A percentile compares a stretch with the other conserved stretches of the same genome.
Conservation (phyloP, 1,284 basidiomycete species). For the Puccinia hordei region DNA sequence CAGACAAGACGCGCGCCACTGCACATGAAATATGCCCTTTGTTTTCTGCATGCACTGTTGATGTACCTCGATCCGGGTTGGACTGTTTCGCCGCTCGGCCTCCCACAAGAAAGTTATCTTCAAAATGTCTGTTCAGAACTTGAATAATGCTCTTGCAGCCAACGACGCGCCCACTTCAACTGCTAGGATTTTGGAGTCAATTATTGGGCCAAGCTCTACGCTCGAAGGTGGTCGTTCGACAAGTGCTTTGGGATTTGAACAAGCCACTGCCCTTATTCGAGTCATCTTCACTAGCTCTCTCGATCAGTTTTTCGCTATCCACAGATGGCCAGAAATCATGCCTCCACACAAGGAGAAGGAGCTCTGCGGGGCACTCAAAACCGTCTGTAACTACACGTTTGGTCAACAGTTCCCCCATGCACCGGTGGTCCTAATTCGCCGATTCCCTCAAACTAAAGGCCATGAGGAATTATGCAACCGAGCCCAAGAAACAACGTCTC, state of each 20-base stretch:
- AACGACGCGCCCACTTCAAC: constrained; percentile 44
- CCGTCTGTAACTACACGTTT: constrained; percentile 17
- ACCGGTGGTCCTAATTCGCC: constrained; percentile 31
- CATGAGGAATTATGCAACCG: constrained; percentile 30
- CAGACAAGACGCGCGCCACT: too few species aligned
- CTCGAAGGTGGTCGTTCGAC: constrained; percentile 24
- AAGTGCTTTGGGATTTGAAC: constrained; percentile 15
- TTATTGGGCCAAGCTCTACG: constrained; percentile 32
- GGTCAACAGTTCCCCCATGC: constrained; percentile 7
- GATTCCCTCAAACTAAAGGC: constrained; percentile 36
- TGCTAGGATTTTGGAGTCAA: constrained; percentile 43
- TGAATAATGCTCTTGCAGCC: constrained; percentile 3
- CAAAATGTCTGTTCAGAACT: constrained; percentile 23
- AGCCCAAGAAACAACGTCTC: constrained; percentile 19
- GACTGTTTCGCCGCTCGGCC: background rate
- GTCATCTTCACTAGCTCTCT: constrained; percentile 39
- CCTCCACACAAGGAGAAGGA: constrained; percentile 17
- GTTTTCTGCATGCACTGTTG: too few species aligned
- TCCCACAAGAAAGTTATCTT: background rate
- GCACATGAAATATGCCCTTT: too few species aligned
- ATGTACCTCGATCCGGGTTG: background rate
- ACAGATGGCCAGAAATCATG: constrained; percentile 15
- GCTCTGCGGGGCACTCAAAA: constrained; percentile 10
- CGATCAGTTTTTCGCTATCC: constrained; percentile 33
- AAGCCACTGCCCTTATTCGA: constrained; percentile 49